phyloP scores from a whole-genome alignment of 768 basidiomycete genomes.

The Mycena filopes region DNA sequence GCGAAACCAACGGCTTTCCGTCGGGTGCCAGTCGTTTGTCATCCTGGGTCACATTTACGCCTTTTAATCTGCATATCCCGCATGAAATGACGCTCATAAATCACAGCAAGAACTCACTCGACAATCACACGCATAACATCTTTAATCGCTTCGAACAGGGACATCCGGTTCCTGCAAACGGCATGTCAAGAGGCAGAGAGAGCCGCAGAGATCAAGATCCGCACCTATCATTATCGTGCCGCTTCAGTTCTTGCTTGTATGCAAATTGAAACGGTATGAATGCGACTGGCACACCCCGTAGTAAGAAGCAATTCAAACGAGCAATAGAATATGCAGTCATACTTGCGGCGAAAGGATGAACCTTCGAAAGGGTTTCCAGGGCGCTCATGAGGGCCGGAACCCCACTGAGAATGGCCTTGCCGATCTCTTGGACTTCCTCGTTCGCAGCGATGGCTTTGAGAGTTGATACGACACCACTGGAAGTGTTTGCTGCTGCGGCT shows the following conservation, averaged over 20 bases:
- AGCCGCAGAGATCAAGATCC: not conserved
- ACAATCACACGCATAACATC: slow-evolving; percentile 4
- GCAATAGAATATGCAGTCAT: not conserved
- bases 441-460: slow-evolving; percentile 10
- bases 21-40: too few species aligned
- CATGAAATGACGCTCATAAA: not conserved
- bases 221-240: slow-evolving; percentile 12
- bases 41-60: not conserved
- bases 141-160: slow-evolving; percentile 7
- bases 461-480: not conserved
- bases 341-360: slow-evolving; percentile 12
- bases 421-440: slow-evolving; percentile 19
- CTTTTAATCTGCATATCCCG: not conserved
- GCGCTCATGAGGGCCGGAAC: slow-evolving; percentile 12
- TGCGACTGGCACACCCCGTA: too few species aligned
- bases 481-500: too few species aligned
- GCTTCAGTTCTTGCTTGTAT: slow-evolving; percentile 15
- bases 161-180: not conserved
- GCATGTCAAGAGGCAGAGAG: too few species aligned
- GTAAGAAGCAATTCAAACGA: not conserved
- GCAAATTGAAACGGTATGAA: slow-evolving; percentile 14
- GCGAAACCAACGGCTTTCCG: too few species aligned
- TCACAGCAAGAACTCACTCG: slow-evolving; percentile 12
- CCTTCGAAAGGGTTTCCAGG: slow-evolving; percentile 3
- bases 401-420: not conserved